Percentiles rank a stretch among this genome's conserved stretches.
Evolutionary conservation across 164 flowering plant genomes (phyloP).

Genomic region (Aristolochia fimbriata): DNA sequence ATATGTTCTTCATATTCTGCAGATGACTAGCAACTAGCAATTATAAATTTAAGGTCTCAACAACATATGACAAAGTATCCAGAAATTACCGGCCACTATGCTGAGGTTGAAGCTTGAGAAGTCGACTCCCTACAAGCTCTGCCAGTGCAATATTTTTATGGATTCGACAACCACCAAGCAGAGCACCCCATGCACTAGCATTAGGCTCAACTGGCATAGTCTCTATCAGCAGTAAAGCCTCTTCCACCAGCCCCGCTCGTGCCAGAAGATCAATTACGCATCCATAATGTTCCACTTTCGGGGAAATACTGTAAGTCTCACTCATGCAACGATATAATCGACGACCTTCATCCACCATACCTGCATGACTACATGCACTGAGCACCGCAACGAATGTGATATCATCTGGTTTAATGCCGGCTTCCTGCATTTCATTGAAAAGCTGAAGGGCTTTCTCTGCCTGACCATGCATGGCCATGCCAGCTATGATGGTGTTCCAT

Average conservation of each 20-base stretch:
- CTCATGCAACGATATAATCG: conserved; percentile 6
- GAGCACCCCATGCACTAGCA: conserved; percentile 13
- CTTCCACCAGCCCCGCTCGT: conserved; percentile 7
- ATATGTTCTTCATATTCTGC: no score
- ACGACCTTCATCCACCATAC: conserved; percentile 12
- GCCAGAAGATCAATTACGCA: conserved; percentile 7
- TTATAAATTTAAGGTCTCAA: no score
- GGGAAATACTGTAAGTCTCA: neutral
- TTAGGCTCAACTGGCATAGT: conserved; percentile 10
- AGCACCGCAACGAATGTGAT: conserved; percentile 10
- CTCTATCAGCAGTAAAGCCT: conserved; percentile 7
- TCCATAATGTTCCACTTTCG: conserved; percentile 11
- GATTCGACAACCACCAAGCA: conserved; percentile 11
- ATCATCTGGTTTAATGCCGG: conserved; percentile 13
- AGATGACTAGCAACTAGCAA: no score
- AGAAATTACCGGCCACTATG: conserved; percentile 25
- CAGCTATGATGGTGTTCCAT: conserved; percentile 27
- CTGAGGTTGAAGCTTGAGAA: conserved; percentile 24
- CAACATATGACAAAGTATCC: neutral
- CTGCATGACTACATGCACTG: conserved; percentile 14
- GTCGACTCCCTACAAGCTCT: conserved; percentile 20
- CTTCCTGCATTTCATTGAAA: conserved; percentile 18
- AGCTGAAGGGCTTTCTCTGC: conserved; percentile 12
- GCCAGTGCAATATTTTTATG: conserved; percentile 12
- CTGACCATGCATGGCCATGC: conserved; percentile 27